A percentile compares a stretch with the other conserved stretches of the same genome.
phyloP scores from a whole-genome alignment of 768 basidiomycete genomes.

The Tulasnella sp. region DNA sequence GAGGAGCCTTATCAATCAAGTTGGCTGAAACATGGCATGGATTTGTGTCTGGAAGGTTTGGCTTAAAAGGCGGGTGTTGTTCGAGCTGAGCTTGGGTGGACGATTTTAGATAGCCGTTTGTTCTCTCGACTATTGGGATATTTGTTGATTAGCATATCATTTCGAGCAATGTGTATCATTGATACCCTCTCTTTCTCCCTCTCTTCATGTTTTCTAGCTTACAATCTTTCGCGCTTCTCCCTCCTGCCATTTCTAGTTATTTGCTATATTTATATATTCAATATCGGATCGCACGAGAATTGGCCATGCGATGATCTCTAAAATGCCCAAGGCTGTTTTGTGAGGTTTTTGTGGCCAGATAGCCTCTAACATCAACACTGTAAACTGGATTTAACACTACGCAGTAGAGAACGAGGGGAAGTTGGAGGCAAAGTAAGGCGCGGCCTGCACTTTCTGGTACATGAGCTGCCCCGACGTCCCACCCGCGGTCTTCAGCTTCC shows the following conservation, averaged over 20 bases:
- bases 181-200: neutral
- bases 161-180: neutral
- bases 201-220: neutral
- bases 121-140: neutral
- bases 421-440: constrained; percentile 10
- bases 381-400: neutral
- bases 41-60: neutral
- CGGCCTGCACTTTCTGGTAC: neutral
- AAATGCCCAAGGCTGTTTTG: no score
- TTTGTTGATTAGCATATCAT: neutral
- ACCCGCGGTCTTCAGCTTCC: neutral
- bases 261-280: no score
- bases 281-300: no score
- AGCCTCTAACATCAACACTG: no score
- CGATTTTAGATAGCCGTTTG: neutral
- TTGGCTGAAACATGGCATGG: neutral
- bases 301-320: no score
- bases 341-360: no score
- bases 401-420: constrained; percentile 10
- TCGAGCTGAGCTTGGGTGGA: neutral
- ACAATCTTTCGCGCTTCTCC: neutral
- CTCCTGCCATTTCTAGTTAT: no score
- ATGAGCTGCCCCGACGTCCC: neutral
- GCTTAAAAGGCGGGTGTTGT: constrained; percentile 1
- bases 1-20: neutral